Base-by-base conservation (phyloP, 768 basidiomycete species). In the Fomitopsis pulvina region DNA sequence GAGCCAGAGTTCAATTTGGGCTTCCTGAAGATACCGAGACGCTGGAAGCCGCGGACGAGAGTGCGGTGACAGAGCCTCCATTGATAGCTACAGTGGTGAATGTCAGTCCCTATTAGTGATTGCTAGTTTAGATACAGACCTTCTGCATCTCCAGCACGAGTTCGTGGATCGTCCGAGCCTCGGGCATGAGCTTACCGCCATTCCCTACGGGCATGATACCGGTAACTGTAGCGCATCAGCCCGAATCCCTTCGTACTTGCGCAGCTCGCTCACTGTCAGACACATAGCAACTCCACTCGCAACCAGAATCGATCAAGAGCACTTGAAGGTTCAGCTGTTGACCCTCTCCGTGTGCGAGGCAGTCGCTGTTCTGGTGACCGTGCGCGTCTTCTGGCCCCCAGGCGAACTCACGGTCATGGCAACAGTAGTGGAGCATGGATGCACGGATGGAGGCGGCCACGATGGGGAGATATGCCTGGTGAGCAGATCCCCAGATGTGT, bases 191-290 rank as follows among this genome's bases (percentile, higher is more conserved):
- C 60, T 79, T 87, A 0, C 95, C 95, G 2, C 85, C 84, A 59
- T 97, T 98, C 0, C 95, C 95, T n/a, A 96, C 81, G 12, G 90
- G 89, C 74, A 87, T 91, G 0, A 87, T 90, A 8, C 89, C 83
- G 1, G 89, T 73, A 41, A 72, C 72, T 41, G n/a, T 11, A 24
- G 16, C 64, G 57, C n/a, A 21, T 40, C 9, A 24, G 41, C 2
- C n/a, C n/a, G n/a, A n/a, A n/a, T n/a, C n/a, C n/a, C n/a, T n/a
- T n/a, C n/a, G n/a, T n/a, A n/a, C n/a, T n/a, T n/a, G n/a, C n/a
- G n/a, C n/a, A n/a, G n/a, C n/a, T 24, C 14, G 63, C 65, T 71
- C 66, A 68, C 85, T 79, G 63, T 87, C 85, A 0, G 78, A 70
- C 2, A 79, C 81, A 55, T 87, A 84, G 58, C 76, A 75, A 16